These are phyloP conservation scores for Colletotrichum acutatum DNA, from an alignment of 2,329 filamentous ascomycete species.

Conservation along the genomic window DNA sequence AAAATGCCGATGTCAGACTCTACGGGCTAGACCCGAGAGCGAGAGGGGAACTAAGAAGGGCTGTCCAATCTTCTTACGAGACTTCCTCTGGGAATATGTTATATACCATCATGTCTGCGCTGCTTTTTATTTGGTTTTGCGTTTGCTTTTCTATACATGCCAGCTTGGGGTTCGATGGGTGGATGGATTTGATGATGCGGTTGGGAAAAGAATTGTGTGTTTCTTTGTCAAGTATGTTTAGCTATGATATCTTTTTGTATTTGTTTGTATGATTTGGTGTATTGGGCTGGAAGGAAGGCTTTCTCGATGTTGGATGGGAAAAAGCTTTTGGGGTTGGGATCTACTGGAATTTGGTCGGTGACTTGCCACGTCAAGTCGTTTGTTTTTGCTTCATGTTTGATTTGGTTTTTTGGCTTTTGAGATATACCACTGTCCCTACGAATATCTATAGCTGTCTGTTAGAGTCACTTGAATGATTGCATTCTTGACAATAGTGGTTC, in stretches of 20 bases:
- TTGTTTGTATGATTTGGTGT: background rate
- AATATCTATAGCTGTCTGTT: background rate
- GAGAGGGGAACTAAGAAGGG: background rate
- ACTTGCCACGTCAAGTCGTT: background rate
- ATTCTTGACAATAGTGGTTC: background rate
- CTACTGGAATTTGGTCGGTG: background rate
- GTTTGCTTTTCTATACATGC: too few species aligned
- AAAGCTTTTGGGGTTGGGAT: background rate
- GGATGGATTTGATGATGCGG: background rate
- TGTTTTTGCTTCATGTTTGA: background rate
- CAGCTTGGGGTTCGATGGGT: background rate
- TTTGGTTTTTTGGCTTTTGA: background rate
- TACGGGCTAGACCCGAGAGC: background rate
- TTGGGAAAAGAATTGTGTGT: background rate
- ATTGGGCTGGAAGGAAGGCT: background rate
- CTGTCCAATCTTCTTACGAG: background rate
- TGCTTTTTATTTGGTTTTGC: too few species aligned
- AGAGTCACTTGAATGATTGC: background rate
- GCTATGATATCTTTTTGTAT: too few species aligned
- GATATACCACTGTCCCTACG: constrained; percentile 1
- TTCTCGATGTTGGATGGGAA: background rate
- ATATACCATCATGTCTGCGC: background rate
- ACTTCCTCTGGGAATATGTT: background rate
- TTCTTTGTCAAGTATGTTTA: too few species aligned
- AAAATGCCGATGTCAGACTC: background rate